Conservation (phyloP, 2,329 filamentous ascomycete genomes). For the Neonectria hederae region DNA sequence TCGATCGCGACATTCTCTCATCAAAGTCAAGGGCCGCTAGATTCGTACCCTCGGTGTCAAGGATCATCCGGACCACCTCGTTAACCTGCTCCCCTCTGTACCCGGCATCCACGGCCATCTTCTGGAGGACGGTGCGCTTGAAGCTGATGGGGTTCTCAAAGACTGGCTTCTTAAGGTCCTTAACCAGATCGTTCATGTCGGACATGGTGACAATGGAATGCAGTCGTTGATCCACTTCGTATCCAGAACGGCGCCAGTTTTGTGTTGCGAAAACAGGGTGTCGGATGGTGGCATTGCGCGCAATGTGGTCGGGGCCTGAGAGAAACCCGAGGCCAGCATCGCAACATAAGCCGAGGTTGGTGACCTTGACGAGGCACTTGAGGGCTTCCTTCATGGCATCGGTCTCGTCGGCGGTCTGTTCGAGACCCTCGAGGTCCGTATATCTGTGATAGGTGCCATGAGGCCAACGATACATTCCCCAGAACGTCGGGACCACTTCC, state of each 20-base stretch:
- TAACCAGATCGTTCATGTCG: conserved; percentile 38
- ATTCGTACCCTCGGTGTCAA: conserved; percentile 47
- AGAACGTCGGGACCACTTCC: conserved; percentile 65
- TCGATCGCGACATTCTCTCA: conserved; percentile 37
- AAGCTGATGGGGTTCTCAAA: conserved; percentile 42
- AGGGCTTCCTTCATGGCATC: conserved; percentile 70
- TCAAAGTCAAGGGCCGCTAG: conserved; percentile 47
- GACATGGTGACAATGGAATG: conserved; percentile 35
- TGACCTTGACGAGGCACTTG: conserved; percentile 61
- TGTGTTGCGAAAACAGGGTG: conserved; percentile 49
- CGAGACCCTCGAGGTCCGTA: conserved; percentile 66
- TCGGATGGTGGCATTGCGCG: conserved; percentile 52
- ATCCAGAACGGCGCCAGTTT: conserved; percentile 37
- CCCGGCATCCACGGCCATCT: conserved; percentile 51
- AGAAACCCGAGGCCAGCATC: conserved; percentile 76
- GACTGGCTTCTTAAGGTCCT: conserved; percentile 34
- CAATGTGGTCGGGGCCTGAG: conserved; percentile 66
- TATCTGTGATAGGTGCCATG: conserved; percentile 67
- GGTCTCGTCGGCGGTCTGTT: conserved; percentile 71
- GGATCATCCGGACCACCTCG: conserved; percentile 48
- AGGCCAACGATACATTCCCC: conserved; percentile 74
- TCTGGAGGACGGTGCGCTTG: conserved; percentile 46
- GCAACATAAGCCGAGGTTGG: conserved; percentile 72
- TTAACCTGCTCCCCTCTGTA: conserved; percentile 44
- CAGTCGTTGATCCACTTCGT: conserved; percentile 22